These are phyloP conservation scores for Priceomyces melissophilus DNA, from an alignment of 805 yeast genomes.

Conservation along the genomic window DNA sequence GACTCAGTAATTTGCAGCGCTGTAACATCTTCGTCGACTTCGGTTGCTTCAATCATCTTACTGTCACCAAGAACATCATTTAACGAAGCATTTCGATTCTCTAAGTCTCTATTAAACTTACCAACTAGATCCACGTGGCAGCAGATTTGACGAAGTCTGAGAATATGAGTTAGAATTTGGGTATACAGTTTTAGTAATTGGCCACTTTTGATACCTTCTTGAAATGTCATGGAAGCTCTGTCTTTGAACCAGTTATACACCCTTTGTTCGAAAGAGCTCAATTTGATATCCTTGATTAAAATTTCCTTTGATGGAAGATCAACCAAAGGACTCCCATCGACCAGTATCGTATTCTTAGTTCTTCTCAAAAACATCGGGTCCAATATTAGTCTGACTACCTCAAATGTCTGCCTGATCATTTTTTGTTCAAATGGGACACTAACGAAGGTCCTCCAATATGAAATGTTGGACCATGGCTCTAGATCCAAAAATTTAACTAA, in stretches of 20 bases:
- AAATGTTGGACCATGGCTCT: slow-evolving; percentile 87
- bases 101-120: background rate
- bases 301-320: slow-evolving; percentile 75
- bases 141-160: slow-evolving; percentile 83
- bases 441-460: slow-evolving; percentile 84
- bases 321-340: slow-evolving; percentile 70
- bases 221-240: slow-evolving; percentile 61
- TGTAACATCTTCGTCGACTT: slow-evolving; percentile 20
- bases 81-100: slow-evolving; percentile 18
- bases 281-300: slow-evolving; percentile 59
- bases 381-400: slow-evolving; percentile 77
- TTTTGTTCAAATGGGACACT: slow-evolving; percentile 79
- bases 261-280: slow-evolving; percentile 61
- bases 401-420: slow-evolving; percentile 67
- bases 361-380: slow-evolving; percentile 82
- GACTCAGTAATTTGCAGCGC: slow-evolving; percentile 6
- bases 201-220: slow-evolving; percentile 59
- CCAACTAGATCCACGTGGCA: slow-evolving; percentile 74
- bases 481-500: slow-evolving; percentile 67
- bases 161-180: slow-evolving; percentile 74
- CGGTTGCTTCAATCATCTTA: slow-evolving; percentile 36
- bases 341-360: slow-evolving; percentile 78
- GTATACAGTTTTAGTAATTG: slow-evolving; percentile 69
- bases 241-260: slow-evolving; percentile 68
- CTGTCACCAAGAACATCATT: slow-evolving; percentile 33